Percentiles rank a stretch among this genome's conserved stretches.
These are phyloP conservation scores for Tuber umbilicatum DNA, from an alignment of 495 filamentous ascomycete genomes.

Conservation along the genomic window DNA sequence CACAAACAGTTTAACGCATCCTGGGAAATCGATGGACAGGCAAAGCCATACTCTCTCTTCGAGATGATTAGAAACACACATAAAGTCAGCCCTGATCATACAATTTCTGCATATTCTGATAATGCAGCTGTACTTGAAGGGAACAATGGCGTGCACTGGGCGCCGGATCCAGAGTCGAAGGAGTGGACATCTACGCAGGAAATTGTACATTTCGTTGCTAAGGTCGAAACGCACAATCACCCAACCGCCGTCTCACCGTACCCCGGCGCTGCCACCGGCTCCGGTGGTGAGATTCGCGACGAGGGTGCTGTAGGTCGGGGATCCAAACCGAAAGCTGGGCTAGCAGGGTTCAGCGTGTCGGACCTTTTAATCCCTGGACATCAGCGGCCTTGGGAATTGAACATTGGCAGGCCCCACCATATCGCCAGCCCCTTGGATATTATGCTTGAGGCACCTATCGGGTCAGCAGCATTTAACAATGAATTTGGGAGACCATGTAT, in stretches of 20 bases:
- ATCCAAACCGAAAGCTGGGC: constrained; percentile 85
- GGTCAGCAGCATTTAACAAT: constrained; percentile 92
- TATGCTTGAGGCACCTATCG: constrained; percentile 94
- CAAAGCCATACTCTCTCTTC: constrained; percentile 73
- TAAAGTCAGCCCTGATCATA: constrained; percentile 64
- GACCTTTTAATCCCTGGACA: constrained; percentile 81
- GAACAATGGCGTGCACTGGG: constrained; percentile 65
- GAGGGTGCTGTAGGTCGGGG: constrained; percentile 91
- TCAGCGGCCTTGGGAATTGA: constrained; percentile 77
- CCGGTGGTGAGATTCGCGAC: constrained; percentile 89
- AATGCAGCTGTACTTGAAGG: constrained; percentile 92
- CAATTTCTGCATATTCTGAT: constrained; percentile 92
- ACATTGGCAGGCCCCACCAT: constrained; percentile 82
- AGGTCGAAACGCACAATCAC: constrained; percentile 98
- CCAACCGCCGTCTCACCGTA: constrained; percentile 89
- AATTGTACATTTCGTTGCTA: constrained; percentile 76
- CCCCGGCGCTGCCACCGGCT: constrained; percentile 85
- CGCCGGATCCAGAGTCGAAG: constrained; percentile 73
- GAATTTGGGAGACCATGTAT: constrained; percentile 94
- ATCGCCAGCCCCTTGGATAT: constrained; percentile 91
- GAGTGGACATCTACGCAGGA: constrained; percentile 86
- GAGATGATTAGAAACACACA: constrained; percentile 95
- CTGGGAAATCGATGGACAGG: constrained; percentile 89
- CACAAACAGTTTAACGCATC: constrained; percentile 89
- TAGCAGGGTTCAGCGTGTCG: constrained; percentile 89